A percentile compares a stretch with the other conserved stretches of the same genome.
These are phyloP conservation scores for Aspergillus indologenus DNA, from an alignment of 495 filamentous ascomycete species.

Conservation along the genomic window DNA sequence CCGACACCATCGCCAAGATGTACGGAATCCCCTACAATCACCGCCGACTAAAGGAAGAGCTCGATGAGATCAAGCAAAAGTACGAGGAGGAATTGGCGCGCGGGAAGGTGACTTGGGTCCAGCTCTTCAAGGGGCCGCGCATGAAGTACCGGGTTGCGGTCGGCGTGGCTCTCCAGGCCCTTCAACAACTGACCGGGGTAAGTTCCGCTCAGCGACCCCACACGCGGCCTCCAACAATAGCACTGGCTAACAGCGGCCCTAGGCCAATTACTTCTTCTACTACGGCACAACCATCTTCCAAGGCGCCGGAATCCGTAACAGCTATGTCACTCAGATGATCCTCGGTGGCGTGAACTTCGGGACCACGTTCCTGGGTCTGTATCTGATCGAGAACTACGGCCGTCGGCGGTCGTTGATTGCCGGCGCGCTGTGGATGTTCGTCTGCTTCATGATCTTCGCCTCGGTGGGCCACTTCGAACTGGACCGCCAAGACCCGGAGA, in stretches of 20 bases:
- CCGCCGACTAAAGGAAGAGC: slow-evolving; percentile 59
- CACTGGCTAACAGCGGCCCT: too few relatives aligned
- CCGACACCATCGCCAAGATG: slow-evolving; percentile 60
- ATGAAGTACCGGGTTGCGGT: slow-evolving; percentile 67
- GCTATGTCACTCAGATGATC: slow-evolving; percentile 69
- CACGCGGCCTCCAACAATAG: too few relatives aligned
- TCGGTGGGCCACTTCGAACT: slow-evolving; percentile 63
- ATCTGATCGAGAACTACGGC: slow-evolving; percentile 65
- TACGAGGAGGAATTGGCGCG: slow-evolving; percentile 52
- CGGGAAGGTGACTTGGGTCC: slow-evolving; percentile 22
- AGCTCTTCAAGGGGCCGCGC: slow-evolving; percentile 60
- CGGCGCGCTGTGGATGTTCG: slow-evolving; percentile 67
- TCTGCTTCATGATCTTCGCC: slow-evolving; percentile 69
- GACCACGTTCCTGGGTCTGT: slow-evolving; percentile 67
- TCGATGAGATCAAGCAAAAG: slow-evolving; percentile 61
- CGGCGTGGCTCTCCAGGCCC: slow-evolving; percentile 60
- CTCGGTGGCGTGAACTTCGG: slow-evolving; percentile 69
- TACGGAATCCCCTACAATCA: slow-evolving; percentile 64
- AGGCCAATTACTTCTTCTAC: slow-evolving; percentile 70
- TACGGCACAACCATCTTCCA: slow-evolving; percentile 70
- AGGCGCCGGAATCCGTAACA: slow-evolving; percentile 62
- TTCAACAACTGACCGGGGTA: slow-evolving; percentile 41
- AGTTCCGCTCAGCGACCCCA: too few relatives aligned
- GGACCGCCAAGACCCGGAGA: slow-evolving; percentile 41
- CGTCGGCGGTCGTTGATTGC: slow-evolving; percentile 62